Base-by-base conservation (phyloP, 495 filamentous ascomycete species). In the Haplographium delicatum region DNA sequence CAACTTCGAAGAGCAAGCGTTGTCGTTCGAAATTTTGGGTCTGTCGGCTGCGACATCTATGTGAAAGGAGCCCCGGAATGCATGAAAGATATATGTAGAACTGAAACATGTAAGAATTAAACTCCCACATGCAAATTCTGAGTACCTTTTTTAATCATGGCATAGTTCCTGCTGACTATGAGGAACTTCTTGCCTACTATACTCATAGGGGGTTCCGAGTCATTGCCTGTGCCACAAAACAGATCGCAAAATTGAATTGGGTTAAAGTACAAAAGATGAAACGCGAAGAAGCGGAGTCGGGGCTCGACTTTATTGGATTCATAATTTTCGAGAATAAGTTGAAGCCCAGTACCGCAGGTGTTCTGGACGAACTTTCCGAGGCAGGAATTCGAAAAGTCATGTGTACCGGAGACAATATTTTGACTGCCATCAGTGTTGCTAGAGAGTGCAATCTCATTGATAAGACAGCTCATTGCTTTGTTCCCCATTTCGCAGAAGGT, bases 311-410 rank as follows among this genome's bases (percentile, higher is more conserved):
- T 56, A 70, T 91, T 35, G 94, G 93, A 15, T 97, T 99, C 65
- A 97, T 97, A 58, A 83, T 99, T 26, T 99, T 99, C 62, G 91
- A 99, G 65, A 99, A 99, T 61, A 99, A 97, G 69, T 66, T 99
- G 54, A 99, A 99, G 65, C 80, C 84, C 16, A 85, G 76, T 27
- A 96, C 90, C 4, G 70, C 84, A 3, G 70, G 72, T 2, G 83
- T 94, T 24, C 82, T 99, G 37, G 71, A 84, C 30, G 89, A 96
- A 65, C 78, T 99, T n/a, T 79, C 79, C 10, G 69, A 83, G 38
- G 91, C 94, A 9, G 84, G 84, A 22, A 96, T 99, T 55, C 83
- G 88, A 22, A 86, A 84, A 27, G 81, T 96, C 46, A 99, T 99
- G 94, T 95, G 93, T 55, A 99, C 94, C 0, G 94, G 94, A 42